Base-by-base conservation (phyloP, 176 grass and related monocot genomes). In the Aegilops bicornis region DNA sequence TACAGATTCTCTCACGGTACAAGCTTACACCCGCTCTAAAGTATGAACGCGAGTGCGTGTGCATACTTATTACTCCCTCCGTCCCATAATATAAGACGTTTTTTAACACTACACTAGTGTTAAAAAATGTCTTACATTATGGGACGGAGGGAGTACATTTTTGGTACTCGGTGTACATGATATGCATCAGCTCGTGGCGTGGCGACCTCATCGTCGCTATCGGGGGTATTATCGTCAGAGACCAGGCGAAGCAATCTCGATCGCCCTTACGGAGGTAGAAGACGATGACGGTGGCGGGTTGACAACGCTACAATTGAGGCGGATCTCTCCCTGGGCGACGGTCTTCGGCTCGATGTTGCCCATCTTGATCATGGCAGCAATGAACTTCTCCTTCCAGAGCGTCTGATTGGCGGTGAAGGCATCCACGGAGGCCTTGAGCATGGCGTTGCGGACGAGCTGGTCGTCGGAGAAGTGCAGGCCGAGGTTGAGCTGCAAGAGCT, bases 291-390 rank as follows among this genome's bases (percentile, higher is more conserved):
- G 50, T 2, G 43, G 6, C 29, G 64, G 6, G 75, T 87, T 91
- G 75, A 87, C 75, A 25, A 84, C 5, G 76, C 85, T 91, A 81
- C 89, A 87, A 76, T 91, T 91, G 81, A 91, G 89, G 58, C 85
- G 81, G 27, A 87, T 32, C 80, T 87, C 86, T 0, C 83, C 90
- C 43, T 73, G 32, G 4, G 23, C 6, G 1, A 83, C 86, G 20
- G 83, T 88, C 40, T 25, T 40, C 6, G 77, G 64, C 4, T 35
- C 6, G 83, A 91, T 86, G 4, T 73, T 71, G 24, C 90, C 86
- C 90, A 91, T 88, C 86, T 91, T 91, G 86, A 91, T 16, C 90
- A 91, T 91, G 77, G 86, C 90, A 20, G 64, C 82, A 3, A 58
- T 16, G 78, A 88, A 88, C 19, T 22, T 65, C 4, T 82, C 10